Conservation (phyloP, 2,329 filamentous ascomycete species). For the Ophiostoma piceae region DNA sequence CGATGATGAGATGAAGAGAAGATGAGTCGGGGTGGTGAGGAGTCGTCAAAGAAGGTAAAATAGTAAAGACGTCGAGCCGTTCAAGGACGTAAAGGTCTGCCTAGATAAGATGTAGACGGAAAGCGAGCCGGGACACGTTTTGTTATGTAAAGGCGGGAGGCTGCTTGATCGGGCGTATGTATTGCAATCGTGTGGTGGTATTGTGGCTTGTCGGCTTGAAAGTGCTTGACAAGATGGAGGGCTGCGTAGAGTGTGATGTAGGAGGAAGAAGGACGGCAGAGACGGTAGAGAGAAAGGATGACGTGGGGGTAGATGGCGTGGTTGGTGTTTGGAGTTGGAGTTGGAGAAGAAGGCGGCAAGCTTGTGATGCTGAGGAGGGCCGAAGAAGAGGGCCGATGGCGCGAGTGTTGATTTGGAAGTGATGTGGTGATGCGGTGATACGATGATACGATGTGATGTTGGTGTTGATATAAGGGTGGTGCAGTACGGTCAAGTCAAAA, state of each 20-base stretch:
- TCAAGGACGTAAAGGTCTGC: too few relatives aligned
- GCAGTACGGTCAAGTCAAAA: too few relatives aligned
- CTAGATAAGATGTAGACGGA: not conserved
- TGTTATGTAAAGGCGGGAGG: not conserved
- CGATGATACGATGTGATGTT: not conserved
- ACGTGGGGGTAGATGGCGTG: not conserved
- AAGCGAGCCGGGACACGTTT: not conserved
- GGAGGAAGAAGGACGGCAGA: not conserved
- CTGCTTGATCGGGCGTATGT: not conserved
- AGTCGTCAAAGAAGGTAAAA: not conserved
- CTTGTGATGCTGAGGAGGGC: slow-evolving; percentile 1
- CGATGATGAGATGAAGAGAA: not conserved
- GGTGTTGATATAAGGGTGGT: not conserved
- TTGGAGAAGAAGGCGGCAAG: not conserved
- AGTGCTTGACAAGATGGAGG: not conserved
- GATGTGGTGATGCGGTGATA: not conserved
- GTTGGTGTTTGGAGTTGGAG: slow-evolving; percentile 9
- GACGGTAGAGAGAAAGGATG: not conserved
- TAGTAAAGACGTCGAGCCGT: not conserved
- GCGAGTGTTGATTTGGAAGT: not conserved
- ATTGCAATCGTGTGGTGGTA: not conserved
- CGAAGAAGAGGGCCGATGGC: not conserved
- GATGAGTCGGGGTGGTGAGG: not conserved
- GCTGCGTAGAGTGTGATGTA: not conserved
- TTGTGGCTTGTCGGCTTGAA: not conserved